Percentiles rank a stretch among this genome's conserved stretches.
Conservation (phyloP, 192 early-diverging fungal species). For the Lobosporangium transversale region DNA sequence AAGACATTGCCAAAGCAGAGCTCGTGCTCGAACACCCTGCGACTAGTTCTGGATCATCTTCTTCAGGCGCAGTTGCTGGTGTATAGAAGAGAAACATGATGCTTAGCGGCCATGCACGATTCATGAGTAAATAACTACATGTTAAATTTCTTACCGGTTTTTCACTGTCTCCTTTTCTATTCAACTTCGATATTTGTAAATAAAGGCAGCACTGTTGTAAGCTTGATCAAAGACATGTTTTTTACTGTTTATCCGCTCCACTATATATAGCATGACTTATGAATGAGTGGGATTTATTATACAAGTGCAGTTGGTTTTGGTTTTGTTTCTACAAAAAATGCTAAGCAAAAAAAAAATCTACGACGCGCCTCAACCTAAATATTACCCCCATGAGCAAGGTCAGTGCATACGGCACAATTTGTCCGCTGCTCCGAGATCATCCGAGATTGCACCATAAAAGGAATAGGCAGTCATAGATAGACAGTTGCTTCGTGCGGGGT, state of each 20-base stretch:
- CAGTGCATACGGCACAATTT: no score
- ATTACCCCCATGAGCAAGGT: no score
- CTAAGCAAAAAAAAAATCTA: conserved; percentile 3
- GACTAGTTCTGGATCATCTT: conserved; percentile 9
- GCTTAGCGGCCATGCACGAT: no score
- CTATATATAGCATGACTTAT: not conserved
- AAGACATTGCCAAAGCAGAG: conserved; percentile 82
- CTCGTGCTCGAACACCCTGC: conserved; percentile 61
- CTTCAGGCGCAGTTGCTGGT: conserved; percentile 18
- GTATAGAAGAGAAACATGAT: conserved; percentile 7
- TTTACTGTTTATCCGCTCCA: not conserved
- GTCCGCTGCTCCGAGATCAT: no score
- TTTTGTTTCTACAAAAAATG: conserved; percentile 6
- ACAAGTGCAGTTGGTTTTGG: conserved; percentile 12
- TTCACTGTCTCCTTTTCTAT: not conserved
- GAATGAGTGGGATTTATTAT: conserved; percentile 32
- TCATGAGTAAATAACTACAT: no score
- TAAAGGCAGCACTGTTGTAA: no score
- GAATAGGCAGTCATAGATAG: no score
- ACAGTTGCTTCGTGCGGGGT: no score
- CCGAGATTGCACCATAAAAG: no score
- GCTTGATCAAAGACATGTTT: no score
- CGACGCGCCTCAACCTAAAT: no score
- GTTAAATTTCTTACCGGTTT: no score
- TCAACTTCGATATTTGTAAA: conserved; percentile 6